Conservation (phyloP, 2,329 filamentous ascomycete genomes). For the Penicillium sp. region DNA sequence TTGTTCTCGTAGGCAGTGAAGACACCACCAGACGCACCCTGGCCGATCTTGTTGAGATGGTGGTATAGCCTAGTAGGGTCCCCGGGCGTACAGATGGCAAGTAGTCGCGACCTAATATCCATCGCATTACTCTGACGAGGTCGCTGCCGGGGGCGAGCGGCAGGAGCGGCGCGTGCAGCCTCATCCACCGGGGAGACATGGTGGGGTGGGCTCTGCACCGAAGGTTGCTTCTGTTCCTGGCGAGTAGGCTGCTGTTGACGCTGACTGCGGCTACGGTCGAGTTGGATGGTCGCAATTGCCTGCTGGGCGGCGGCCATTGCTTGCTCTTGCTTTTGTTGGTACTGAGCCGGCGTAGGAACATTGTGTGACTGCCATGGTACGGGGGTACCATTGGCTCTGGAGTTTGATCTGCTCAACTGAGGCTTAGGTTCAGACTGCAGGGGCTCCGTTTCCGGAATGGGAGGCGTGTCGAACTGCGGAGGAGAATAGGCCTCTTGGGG, state of each 20-base stretch:
- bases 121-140: slow-evolving; percentile 69
- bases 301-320: slow-evolving; percentile 72
- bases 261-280: too few relatives aligned
- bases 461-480: slow-evolving; percentile 39
- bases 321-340: slow-evolving; percentile 69
- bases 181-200: too few relatives aligned
- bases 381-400: slow-evolving; percentile 49
- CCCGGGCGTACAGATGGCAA: slow-evolving; percentile 79
- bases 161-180: slow-evolving; percentile 44
- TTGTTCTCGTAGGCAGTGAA: slow-evolving; percentile 80
- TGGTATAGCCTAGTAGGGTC: slow-evolving; percentile 84
- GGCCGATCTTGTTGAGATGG: slow-evolving; percentile 86
- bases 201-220: too few relatives aligned
- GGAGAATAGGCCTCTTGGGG: slow-evolving; percentile 46
- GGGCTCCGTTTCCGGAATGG: slow-evolving; percentile 48
- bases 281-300: slow-evolving; percentile 68
- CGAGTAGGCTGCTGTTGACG: too few relatives aligned
- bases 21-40: slow-evolving; percentile 92
- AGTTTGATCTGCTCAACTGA: too few relatives aligned
- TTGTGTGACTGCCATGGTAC: slow-evolving; percentile 38
- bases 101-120: slow-evolving; percentile 76
- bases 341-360: slow-evolving; percentile 35
- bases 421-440: too few relatives aligned
- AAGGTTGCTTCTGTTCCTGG: slow-evolving; percentile 42
- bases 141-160: slow-evolving; percentile 64